A percentile compares a stretch with the other conserved stretches of the same genome.
Evolutionary conservation across 1,139 yeast genomes (phyloP).

Genomic region (Candida sanyaensis): DNA sequence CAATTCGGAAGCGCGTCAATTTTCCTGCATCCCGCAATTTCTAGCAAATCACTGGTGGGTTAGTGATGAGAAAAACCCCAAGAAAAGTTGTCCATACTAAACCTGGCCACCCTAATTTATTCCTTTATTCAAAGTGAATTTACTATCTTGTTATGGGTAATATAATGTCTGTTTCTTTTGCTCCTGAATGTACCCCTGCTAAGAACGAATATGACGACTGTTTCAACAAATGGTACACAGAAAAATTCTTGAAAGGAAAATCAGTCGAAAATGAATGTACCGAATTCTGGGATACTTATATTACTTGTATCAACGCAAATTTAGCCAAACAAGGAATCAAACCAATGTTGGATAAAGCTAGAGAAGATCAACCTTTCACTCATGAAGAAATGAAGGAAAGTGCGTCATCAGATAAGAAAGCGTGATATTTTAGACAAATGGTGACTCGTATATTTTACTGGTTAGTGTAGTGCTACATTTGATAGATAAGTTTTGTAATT

Average conservation of each 20-base stretch:
- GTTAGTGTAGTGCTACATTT: too few species aligned
- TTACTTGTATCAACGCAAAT: slow-evolving; percentile 80
- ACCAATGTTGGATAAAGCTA: slow-evolving; percentile 88
- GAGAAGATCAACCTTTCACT: slow-evolving; percentile 84
- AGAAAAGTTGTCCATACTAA: neutral
- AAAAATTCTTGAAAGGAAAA: slow-evolving; percentile 73
- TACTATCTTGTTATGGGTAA: slow-evolving; percentile 56
- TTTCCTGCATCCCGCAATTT: neutral
- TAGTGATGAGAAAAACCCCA: neutral
- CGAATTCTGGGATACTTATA: slow-evolving; percentile 84
- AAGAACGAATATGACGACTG: slow-evolving; percentile 89
- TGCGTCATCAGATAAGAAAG: slow-evolving; percentile 14
- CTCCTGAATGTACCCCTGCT: slow-evolving; percentile 92
- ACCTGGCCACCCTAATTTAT: too few species aligned
- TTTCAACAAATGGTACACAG: slow-evolving; percentile 95
- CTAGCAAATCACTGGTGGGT: neutral
- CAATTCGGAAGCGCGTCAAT: neutral
- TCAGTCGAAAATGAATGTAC: slow-evolving; percentile 84
- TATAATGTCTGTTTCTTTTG: slow-evolving; percentile 89
- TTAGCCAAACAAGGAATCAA: slow-evolving; percentile 70
- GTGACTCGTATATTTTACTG: too few species aligned
- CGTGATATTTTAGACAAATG: neutral
- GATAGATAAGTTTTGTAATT: neutral
- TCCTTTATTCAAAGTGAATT: too few species aligned
- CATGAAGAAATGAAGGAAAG: slow-evolving; percentile 34